Evolutionary conservation across 2,329 filamentous ascomycete species (phyloP).

Genomic region (Pseudocercospora macadamiae): DNA sequence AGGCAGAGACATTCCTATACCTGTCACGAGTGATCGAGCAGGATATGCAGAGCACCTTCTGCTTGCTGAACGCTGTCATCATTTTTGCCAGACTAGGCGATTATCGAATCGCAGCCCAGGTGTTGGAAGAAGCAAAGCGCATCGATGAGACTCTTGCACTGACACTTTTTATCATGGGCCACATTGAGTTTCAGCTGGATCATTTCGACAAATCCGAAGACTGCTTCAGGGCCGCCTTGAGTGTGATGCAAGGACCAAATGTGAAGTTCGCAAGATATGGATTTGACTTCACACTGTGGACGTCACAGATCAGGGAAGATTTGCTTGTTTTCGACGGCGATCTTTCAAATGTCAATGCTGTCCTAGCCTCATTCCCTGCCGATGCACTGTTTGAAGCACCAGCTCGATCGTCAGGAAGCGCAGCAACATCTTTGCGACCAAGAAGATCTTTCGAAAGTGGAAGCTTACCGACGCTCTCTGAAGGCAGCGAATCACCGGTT

Average conservation of each 20-base stretch:
- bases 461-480: slow-evolving; percentile 15
- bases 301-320: slow-evolving; percentile 18
- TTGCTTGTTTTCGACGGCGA: slow-evolving; percentile 13
- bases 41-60: slow-evolving; percentile 23
- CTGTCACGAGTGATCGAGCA: slow-evolving; percentile 26
- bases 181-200: slow-evolving; percentile 33
- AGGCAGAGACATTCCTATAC: slow-evolving; percentile 29
- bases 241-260: slow-evolving; percentile 17
- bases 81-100: slow-evolving; percentile 37
- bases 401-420: slow-evolving; percentile 5
- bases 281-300: slow-evolving; percentile 30
- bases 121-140: slow-evolving; percentile 29
- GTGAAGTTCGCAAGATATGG: slow-evolving; percentile 21
- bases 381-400: slow-evolving; percentile 33
- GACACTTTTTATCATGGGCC: slow-evolving; percentile 35
- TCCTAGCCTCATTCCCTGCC: slow-evolving; percentile 27
- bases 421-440: slow-evolving; percentile 11
- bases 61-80: slow-evolving; percentile 36
- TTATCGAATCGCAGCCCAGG: slow-evolving; percentile 27
- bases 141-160: slow-evolving; percentile 25
- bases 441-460: slow-evolving; percentile 16
- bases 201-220: slow-evolving; percentile 25
- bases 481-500: slow-evolving; percentile 16
- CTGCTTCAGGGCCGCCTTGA: slow-evolving; percentile 29
- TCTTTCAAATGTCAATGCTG: slow-evolving; percentile 7